These are phyloP conservation scores for Corymbia citriodora DNA, from an alignment of 441 rosid genomes.

Conservation along the genomic window DNA sequence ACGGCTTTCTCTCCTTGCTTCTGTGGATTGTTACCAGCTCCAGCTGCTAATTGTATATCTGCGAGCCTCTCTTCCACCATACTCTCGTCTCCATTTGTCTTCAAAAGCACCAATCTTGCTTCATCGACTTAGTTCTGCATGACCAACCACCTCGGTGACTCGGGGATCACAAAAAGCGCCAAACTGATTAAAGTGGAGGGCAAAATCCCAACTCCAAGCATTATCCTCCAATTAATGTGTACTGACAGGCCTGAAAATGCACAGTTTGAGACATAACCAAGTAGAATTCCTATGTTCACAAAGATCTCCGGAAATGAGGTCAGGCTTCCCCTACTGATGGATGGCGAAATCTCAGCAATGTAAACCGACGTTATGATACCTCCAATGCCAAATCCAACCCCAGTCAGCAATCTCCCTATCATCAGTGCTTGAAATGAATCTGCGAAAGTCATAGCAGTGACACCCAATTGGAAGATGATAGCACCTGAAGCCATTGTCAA, in stretches of 20 bases:
- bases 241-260: neutral
- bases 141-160: slow-evolving; percentile 4
- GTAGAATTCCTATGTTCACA: neutral
- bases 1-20: neutral
- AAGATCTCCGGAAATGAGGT: slow-evolving; percentile 1
- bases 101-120: neutral
- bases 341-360: slow-evolving; percentile 1
- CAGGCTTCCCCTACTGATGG: neutral
- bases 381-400: neutral
- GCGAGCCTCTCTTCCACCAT: neutral
- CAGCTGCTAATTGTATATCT: neutral
- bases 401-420: neutral
- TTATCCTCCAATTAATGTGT: neutral
- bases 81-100: neutral
- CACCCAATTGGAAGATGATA: neutral
- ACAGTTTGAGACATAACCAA: neutral
- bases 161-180: neutral
- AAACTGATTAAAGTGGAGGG: neutral
- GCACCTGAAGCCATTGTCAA: neutral
- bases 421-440: neutral
- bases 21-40: neutral
- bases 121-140: neutral
- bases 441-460: neutral
- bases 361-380: neutral
- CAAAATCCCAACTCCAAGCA: neutral